Conservation (phyloP, 1,139 yeast genomes). For the Sugiyamaella neomexicana region DNA sequence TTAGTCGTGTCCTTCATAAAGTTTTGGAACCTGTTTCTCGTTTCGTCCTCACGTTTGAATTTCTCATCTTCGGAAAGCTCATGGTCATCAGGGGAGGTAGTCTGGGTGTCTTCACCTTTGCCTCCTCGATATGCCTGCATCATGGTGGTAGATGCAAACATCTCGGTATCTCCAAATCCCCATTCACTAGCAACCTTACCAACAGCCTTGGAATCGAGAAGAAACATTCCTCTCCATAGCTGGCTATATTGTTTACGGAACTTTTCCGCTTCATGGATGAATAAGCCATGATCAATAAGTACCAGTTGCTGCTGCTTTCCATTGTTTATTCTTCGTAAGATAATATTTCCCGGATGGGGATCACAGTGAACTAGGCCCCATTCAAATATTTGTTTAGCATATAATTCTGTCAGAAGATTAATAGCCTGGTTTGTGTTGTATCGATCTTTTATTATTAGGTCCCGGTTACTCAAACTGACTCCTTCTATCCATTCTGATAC, state of each 20-base stretch:
- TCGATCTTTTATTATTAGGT: conserved; percentile 45
- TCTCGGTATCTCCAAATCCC: conserved; percentile 72
- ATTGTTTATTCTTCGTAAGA: conserved; percentile 49
- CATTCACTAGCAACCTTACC: conserved; percentile 53
- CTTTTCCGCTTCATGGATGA: conserved; percentile 52
- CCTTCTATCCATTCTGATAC: conserved; percentile 81
- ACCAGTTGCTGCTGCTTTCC: conserved; percentile 53
- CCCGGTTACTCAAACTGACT: conserved; percentile 51
- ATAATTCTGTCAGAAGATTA: conserved; percentile 54
- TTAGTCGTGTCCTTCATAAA: conserved; percentile 63
- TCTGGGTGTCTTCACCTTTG: conserved; percentile 16
- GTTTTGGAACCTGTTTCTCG: conserved; percentile 45
- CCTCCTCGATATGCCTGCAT: conserved; percentile 47
- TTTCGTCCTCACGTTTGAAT: conserved; percentile 44
- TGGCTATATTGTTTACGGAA: conserved; percentile 58
- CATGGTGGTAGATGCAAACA: conserved; percentile 61
- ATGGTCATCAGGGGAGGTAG: conserved; percentile 17
- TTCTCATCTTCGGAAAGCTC: conserved; percentile 23
- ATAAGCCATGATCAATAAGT: conserved; percentile 73
- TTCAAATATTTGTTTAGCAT: conserved; percentile 67
- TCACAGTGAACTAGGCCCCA: conserved; percentile 82
- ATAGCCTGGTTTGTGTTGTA: conserved; percentile 50
- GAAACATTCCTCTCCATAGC: conserved; percentile 65
- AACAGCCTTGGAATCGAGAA: conserved; percentile 52
- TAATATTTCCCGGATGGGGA: conserved; percentile 79